Evolutionary conservation across 495 filamentous ascomycete genomes (phyloP).

Genomic region (Penicillium cinerascens): DNA sequence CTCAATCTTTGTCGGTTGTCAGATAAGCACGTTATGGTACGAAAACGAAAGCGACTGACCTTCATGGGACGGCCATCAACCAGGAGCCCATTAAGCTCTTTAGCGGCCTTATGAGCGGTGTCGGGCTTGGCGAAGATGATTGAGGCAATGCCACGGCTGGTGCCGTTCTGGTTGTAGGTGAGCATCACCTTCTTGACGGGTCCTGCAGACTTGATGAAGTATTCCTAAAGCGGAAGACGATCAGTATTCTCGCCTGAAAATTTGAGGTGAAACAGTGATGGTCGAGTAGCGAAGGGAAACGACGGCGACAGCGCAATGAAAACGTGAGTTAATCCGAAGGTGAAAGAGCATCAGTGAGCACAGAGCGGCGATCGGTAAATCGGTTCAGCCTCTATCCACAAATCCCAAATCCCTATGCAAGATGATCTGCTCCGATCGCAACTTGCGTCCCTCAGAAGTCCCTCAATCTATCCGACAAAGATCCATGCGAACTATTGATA

Average conservation of each 20-base stretch:
- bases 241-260: constrained; percentile 38
- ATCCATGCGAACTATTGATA: not conserved
- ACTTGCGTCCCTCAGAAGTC: not conserved
- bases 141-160: constrained; percentile 83
- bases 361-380: constrained; percentile 49
- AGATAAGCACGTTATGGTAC: constrained; percentile 11
- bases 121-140: constrained; percentile 73
- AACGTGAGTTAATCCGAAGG: constrained; percentile 24
- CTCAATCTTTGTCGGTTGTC: constrained; percentile 63
- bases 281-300: constrained; percentile 21
- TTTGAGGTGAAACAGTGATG: constrained; percentile 18
- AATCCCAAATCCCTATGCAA: not conserved
- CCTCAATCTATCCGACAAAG: not conserved
- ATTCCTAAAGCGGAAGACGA: constrained; percentile 71
- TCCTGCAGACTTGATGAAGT: constrained; percentile 84
- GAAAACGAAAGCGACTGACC: constrained; percentile 43
- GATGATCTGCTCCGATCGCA: not conserved
- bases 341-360: constrained; percentile 65
- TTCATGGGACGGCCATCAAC: constrained; percentile 91
- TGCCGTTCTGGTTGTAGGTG: constrained; percentile 87
- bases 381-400: not conserved
- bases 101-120: constrained; percentile 75
- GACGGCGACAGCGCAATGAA: constrained; percentile 26
- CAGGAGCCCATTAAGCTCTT: constrained; percentile 77
- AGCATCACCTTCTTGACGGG: constrained; percentile 83